Evolutionary conservation across 2,329 filamentous ascomycete species (phyloP).

Genomic region (Pseudogymnoascus sp.): DNA sequence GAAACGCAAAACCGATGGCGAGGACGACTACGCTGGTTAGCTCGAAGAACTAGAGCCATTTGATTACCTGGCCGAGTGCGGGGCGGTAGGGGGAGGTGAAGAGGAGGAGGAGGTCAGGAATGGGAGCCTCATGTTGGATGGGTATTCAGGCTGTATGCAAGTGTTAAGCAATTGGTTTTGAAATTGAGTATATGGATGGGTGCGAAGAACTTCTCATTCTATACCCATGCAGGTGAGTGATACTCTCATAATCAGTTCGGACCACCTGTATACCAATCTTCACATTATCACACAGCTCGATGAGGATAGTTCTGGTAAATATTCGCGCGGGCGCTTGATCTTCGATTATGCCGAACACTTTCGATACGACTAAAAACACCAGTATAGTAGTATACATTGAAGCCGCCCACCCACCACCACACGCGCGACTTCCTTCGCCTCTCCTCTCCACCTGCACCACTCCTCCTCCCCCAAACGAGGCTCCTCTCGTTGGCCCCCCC

Average conservation of each 20-base stretch:
- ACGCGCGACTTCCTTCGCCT: slow-evolving; percentile 3
- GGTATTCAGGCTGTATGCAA: background rate
- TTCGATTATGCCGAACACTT: background rate
- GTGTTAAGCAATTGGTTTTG: background rate
- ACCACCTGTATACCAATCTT: background rate
- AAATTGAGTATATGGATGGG: background rate
- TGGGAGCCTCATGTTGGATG: background rate
- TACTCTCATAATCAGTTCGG: background rate
- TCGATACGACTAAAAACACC: background rate
- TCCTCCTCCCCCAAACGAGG: background rate
- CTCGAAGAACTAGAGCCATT: background rate
- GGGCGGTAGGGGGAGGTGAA: background rate
- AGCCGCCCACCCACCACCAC: background rate
- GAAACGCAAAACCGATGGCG: background rate
- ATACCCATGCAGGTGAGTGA: background rate
- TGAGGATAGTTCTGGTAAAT: background rate
- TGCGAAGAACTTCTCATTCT: background rate
- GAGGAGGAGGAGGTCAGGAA: background rate
- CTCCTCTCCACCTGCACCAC: background rate
- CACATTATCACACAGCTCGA: background rate
- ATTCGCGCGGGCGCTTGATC: slow-evolving; percentile 2
- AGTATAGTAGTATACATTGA: slow-evolving; percentile 2
- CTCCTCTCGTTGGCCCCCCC: background rate
- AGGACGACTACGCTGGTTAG: background rate
- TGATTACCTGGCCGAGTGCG: background rate